Evolutionary conservation across 2,329 filamentous ascomycete genomes (phyloP), one percentile per base, ranked within the genome.

Genomic region (Ophiocordyceps unilateralis): DNA sequence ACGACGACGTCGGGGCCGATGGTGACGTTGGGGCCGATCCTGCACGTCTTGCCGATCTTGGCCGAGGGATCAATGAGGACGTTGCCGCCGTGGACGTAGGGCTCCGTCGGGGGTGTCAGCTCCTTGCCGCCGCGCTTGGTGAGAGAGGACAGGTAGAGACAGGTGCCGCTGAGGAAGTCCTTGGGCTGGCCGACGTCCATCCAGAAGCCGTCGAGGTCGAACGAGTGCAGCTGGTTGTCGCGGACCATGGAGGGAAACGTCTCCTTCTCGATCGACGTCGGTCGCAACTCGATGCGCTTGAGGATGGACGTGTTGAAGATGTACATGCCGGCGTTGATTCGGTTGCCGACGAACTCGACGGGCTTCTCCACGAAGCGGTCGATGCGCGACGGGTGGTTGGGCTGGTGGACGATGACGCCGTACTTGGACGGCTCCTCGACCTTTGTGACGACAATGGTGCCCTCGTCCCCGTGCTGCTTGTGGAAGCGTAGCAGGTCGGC

Each of bases 341-440:
- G 83, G 76, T 96, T 96, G 56, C 89, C 89, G 45, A 96, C 89
- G 59, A 95, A 96, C 68, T 96, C 86, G 60, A 96, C 85, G 32
- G 89, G 89, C 74, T 98, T 98, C 77, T 98, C 89, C 53, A 98
- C 91, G 69, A 98, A 98, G 53, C 91, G 87, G 66, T 98, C 91
- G 64, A 98, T 96, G 59, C 84, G 79, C 40, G 86, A 85, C 43
- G 84, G 68, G 67, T 94, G 86, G 63, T 81, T 83, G 48, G 87
- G 86, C 72, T 93, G 91, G 78, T 96, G 89, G 24, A 98, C 91
- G 44, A 98, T 80, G 53, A 98, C 89, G 76, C 89, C 89, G 63
- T 96, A 98, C 68, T 98, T 98, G 59, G 86, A 93, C 38, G 89
- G 89, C 67, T 98, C 91, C 68, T 98, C 89, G 43, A 98, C 89